Evolutionary conservation across 805 yeast species (phyloP).

Genomic region (Saccharomycopsis capsularis): DNA sequence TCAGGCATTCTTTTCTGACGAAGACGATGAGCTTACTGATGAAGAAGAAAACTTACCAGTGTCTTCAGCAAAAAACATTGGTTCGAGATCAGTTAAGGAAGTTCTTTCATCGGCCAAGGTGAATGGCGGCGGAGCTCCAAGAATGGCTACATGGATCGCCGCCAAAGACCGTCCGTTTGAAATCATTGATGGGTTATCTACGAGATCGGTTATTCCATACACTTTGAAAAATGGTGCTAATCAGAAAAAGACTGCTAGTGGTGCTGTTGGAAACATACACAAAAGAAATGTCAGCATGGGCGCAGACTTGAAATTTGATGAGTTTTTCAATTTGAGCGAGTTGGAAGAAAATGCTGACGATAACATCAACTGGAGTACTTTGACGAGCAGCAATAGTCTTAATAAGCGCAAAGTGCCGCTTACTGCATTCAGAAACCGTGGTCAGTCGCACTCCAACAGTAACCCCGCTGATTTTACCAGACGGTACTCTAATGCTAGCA

Average conservation of each 20-base stretch:
- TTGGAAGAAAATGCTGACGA: conserved; percentile 68
- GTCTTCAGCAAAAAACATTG: conserved; percentile 51
- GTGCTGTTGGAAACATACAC: background rate
- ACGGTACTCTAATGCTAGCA: conserved; percentile 22
- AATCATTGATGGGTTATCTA: conserved; percentile 88
- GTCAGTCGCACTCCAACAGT: conserved; percentile 32
- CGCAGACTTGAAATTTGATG: conserved; percentile 56
- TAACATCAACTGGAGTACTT: conserved; percentile 14
- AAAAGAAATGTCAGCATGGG: conserved; percentile 10
- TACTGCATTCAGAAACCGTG: conserved; percentile 86
- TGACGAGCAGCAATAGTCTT: conserved; percentile 26
- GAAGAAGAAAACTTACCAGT: conserved; percentile 82
- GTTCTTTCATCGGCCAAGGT: conserved; percentile 73
- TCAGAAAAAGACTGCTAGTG: background rate
- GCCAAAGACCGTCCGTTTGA: conserved; percentile 76
- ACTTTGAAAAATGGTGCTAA: conserved; percentile 22
- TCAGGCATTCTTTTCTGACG: conserved; percentile 32
- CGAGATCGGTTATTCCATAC: conserved; percentile 65
- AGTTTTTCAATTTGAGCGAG: conserved; percentile 80
- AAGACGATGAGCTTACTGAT: conserved; percentile 85
- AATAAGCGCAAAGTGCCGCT: conserved; percentile 61
- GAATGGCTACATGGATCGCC: conserved; percentile 87
- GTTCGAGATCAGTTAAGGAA: conserved; percentile 84
- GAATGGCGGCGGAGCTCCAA: conserved; percentile 78
- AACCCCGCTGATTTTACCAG: conserved; percentile 1